Conservation (phyloP, 2,329 filamentous ascomycete species). For the Rhexocercosporidium sp. region DNA sequence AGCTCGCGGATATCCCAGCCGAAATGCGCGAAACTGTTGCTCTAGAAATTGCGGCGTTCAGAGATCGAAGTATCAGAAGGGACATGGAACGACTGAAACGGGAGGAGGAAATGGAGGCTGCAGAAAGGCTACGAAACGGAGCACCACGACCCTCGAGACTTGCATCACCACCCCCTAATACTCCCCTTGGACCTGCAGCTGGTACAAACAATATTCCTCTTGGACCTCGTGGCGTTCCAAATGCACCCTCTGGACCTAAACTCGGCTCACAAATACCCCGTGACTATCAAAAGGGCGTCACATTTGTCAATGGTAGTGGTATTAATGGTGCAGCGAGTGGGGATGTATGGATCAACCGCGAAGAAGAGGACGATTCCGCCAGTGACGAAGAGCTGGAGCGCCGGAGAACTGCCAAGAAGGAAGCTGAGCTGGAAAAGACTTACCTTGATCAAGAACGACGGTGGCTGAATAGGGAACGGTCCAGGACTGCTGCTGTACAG, state of each 20-base stretch:
- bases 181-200: conserved; percentile 63
- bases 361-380: conserved; percentile 87
- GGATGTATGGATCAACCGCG: conserved; percentile 60
- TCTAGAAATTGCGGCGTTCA: conserved; percentile 90
- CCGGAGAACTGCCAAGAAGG: conserved; percentile 71
- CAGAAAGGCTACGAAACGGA: conserved; percentile 77
- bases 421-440: conserved; percentile 77
- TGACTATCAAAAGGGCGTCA: conserved; percentile 77
- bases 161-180: conserved; percentile 65
- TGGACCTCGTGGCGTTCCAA: conserved; percentile 73
- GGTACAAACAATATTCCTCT: conserved; percentile 78
- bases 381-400: conserved; percentile 85
- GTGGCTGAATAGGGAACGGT: conserved; percentile 89
- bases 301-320: conserved; percentile 81
- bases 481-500: conserved; percentile 81
- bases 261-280: conserved; percentile 66
- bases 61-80: conserved; percentile 85
- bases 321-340: conserved; percentile 60
- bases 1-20: conserved; percentile 91
- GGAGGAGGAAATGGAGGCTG: conserved; percentile 91
- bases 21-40: conserved; percentile 97
- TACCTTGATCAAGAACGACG: conserved; percentile 86
- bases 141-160: conserved; percentile 69
- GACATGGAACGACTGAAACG: conserved; percentile 86
- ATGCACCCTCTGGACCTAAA: conserved; percentile 77